Evolutionary conservation across 768 basidiomycete species (phyloP), one percentile per base, ranked within the genome.

Genomic region (Cystobasidium onofrii): DNA sequence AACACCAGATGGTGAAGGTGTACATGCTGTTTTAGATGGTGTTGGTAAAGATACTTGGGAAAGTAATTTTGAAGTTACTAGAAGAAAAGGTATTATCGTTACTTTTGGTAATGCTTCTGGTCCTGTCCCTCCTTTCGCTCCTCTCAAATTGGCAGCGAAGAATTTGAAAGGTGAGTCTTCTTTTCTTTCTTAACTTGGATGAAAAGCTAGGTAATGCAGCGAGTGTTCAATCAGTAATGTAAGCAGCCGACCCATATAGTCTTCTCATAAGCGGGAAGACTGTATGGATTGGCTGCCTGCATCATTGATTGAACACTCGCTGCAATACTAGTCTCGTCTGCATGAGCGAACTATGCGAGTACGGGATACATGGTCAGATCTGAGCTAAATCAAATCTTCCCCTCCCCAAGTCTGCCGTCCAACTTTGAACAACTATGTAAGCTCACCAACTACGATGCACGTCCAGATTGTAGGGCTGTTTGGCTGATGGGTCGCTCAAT

Each of bases 21-120:
- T 74, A 76, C 86, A 95, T 75, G 94, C 87, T 18, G 86, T 92
- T 27, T 95, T 89, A 78, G 95, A 99, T 78, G 95, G 95, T 33
- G 92, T 99, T n/a, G 95, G 95, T 0, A 94, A 90, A 83, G 90
- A 92, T 80, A 97, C 93, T 86, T 94, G 82, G 73, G 89, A 84
- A 0, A 33, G 72, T 20, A 75, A 78, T 71, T 76, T 76, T 50
- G 74, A 75, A n/a, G 27, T 71, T 13, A 43, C 72, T 54, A 64
- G 33, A 18, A 85, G 91, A 46, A 96, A 95, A 80, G 94, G 91
- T 1, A 95, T 92, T 0, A 85, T 96, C 41, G 90, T 96, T 17
- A 88, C 88, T 7, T 86, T 92, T 66, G 96, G 96, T 0, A 98
- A 97, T 77, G 91, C 95, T 0, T 95, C 92, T 7, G 93, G 93